Conservation (phyloP, 2,329 filamentous ascomycete species). For the Fusarium guadeloupense region DNA sequence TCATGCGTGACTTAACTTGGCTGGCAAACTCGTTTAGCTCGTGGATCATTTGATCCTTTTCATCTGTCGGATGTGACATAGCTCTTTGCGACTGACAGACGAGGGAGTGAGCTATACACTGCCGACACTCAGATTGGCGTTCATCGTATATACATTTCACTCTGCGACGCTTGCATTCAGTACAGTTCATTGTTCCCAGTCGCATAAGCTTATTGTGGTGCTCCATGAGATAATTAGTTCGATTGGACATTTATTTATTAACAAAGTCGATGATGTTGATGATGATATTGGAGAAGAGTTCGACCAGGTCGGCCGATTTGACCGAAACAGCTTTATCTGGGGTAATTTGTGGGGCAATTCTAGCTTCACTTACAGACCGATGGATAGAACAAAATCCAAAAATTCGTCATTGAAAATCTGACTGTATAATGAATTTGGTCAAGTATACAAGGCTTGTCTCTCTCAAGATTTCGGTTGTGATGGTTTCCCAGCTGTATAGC, state of each 20-base stretch:
- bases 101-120: constrained; percentile 56
- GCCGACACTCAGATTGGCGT: constrained; percentile 51
- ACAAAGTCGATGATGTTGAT: background rate
- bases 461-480: too few relatives aligned
- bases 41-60: background rate
- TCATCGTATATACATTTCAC: constrained; percentile 56
- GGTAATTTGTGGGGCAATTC: background rate
- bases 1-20: constrained; percentile 15
- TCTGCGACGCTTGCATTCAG: constrained; percentile 59
- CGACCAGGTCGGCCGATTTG: background rate
- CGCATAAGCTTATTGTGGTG: constrained; percentile 42
- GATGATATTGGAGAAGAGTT: constrained; percentile 2
- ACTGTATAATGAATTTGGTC: too few relatives aligned
- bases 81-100: constrained; percentile 55
- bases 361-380: too few relatives aligned
- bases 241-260: background rate
- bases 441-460: too few relatives aligned
- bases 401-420: too few relatives aligned
- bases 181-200: constrained; percentile 48
- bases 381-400: too few relatives aligned
- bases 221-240: background rate
- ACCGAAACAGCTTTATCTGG: background rate
- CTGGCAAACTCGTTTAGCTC: background rate
- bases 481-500: too few relatives aligned
- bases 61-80: background rate